phyloP scores from a whole-genome alignment of 2,329 filamentous ascomycete genomes.

The Ceratocystiopsis sp. region DNA sequence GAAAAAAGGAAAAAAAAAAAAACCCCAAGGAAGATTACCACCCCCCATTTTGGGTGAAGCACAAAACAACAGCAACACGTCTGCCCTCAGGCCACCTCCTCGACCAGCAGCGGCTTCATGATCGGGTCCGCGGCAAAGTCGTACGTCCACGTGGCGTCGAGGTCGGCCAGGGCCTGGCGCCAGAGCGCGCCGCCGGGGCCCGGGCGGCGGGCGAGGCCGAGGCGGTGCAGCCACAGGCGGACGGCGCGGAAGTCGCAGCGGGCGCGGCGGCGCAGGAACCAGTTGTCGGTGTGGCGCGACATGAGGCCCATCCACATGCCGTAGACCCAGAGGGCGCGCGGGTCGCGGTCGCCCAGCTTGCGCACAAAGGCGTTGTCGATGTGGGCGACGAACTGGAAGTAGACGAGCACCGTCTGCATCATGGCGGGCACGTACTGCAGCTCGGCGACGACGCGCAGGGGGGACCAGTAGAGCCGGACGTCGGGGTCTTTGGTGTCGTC shows the following conservation, averaged over 20 bases:
- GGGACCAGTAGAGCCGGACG: slow-evolving; percentile 7
- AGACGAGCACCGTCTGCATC: slow-evolving; percentile 7
- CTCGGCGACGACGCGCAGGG: slow-evolving; percentile 9
- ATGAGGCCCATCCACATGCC: slow-evolving; percentile 14
- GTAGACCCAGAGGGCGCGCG: slow-evolving; percentile 11
- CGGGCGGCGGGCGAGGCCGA: slow-evolving; percentile 5
- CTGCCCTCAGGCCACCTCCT: neutral
- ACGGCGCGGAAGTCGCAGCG: slow-evolving; percentile 12
- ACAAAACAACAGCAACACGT: neutral
- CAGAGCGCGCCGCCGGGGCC: slow-evolving; percentile 9
- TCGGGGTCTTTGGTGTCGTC: neutral
- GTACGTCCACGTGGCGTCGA: slow-evolving; percentile 10
- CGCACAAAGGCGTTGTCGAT: slow-evolving; percentile 7
- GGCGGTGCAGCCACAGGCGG: slow-evolving; percentile 10
- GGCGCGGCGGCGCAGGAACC: slow-evolving; percentile 10
- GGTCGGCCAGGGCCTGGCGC: slow-evolving; percentile 7
- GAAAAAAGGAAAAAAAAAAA: too few species aligned
- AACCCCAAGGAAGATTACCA: too few species aligned
- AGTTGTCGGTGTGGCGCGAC: slow-evolving; percentile 10
- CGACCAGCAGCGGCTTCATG: neutral
- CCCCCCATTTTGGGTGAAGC: neutral
- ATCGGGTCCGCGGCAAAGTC: slow-evolving; percentile 5
- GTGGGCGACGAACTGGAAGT: slow-evolving; percentile 11
- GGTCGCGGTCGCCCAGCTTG: slow-evolving; percentile 9
- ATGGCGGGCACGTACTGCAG: slow-evolving; percentile 5